Evolutionary conservation across 2,329 filamentous ascomycete species (phyloP).

Genomic region (Rhinocladiella similis): DNA sequence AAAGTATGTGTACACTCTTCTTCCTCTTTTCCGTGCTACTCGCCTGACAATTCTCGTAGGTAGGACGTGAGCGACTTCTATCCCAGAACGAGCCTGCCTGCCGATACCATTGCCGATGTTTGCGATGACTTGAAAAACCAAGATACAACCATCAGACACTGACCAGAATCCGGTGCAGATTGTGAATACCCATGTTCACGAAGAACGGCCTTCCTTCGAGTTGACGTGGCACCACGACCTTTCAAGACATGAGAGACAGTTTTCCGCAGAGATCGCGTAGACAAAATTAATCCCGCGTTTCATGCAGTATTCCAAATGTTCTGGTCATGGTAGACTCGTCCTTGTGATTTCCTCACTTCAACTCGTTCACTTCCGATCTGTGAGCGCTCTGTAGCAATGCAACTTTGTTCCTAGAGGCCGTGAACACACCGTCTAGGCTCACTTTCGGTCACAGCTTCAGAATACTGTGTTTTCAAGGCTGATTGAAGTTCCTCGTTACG

Average conservation of each 20-base stretch:
- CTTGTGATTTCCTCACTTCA: no score
- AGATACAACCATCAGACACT: constrained; percentile 21
- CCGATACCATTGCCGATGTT: constrained; percentile 1
- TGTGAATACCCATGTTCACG: constrained; percentile 13
- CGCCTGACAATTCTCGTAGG: constrained; percentile 26
- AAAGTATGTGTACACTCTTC: constrained; percentile 18
- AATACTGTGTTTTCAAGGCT: not conserved
- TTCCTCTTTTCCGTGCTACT: constrained; percentile 21
- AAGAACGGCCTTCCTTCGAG: constrained; percentile 2
- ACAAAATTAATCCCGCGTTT: constrained; percentile 10
- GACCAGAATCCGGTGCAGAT: constrained; percentile 22
- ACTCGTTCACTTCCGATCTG: no score
- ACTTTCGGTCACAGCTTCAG: no score
- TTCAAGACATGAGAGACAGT: not conserved
- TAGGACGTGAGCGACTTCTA: constrained; percentile 26
- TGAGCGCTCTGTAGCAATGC: no score
- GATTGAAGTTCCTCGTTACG: not conserved
- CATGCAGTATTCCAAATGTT: not conserved
- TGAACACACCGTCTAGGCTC: no score
- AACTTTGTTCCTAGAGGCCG: no score
- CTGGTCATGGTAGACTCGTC: no score
- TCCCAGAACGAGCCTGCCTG: constrained; percentile 27
- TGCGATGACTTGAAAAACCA: constrained; percentile 1
- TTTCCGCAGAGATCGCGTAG: constrained; percentile 9
- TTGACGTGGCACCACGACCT: constrained; percentile 9